phyloP scores from a whole-genome alignment of 257 asterid species.

The Fraxinus americana region DNA sequence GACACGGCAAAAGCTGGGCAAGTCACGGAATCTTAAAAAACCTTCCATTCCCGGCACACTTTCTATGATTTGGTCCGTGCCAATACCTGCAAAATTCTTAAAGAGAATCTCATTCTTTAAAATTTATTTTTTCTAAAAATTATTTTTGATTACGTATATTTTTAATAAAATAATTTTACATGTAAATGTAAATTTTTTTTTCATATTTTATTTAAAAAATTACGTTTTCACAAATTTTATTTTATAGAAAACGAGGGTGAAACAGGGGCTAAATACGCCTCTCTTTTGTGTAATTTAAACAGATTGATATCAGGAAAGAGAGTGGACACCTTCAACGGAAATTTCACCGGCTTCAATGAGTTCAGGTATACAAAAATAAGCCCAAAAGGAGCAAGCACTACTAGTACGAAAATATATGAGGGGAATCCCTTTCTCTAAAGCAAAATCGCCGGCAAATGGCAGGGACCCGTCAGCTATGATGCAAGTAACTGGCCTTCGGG shows the following conservation, averaged over 20 bases:
- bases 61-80: constrained; percentile 22
- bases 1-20: constrained; percentile 39
- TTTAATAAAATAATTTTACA: too few relatives aligned
- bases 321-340: constrained; percentile 31
- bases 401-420: constrained; percentile 35
- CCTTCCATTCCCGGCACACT: constrained; percentile 44
- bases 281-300: too few relatives aligned
- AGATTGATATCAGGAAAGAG: not conserved
- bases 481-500: constrained; percentile 18
- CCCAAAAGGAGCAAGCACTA: constrained; percentile 35
- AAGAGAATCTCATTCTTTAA: not conserved
- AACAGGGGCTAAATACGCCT: too few relatives aligned
- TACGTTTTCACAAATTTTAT: too few relatives aligned
- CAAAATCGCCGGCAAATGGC: constrained; percentile 19
- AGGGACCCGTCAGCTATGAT: constrained; percentile 29
- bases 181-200: too few relatives aligned
- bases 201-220: too few relatives aligned
- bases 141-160: too few relatives aligned
- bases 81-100: constrained; percentile 21
- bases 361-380: constrained; percentile 25
- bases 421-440: constrained; percentile 33
- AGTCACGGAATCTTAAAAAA: constrained; percentile 37
- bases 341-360: constrained; percentile 39
- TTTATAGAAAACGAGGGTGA: too few relatives aligned
- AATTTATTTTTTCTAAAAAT: too few relatives aligned